A percentile compares a stretch with the other conserved stretches of the same genome.
Conservation (phyloP, 768 basidiomycete species). For the Tylopilus subfusipes region DNA sequence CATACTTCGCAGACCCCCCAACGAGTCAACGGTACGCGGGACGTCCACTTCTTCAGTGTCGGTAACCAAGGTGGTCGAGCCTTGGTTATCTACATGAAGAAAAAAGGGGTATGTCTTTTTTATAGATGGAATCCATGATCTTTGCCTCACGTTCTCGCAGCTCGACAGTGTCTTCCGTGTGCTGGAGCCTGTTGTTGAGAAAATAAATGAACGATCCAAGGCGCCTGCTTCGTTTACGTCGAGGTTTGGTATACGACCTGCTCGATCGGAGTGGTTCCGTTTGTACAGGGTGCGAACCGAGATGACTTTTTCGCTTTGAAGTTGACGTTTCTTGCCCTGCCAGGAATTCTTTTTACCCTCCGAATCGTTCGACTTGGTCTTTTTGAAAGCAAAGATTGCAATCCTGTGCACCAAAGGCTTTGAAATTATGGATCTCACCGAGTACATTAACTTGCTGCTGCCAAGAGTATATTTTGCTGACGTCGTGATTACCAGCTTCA, state of each 20-base stretch:
- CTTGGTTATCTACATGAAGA: conserved; percentile 93
- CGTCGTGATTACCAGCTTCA: conserved; percentile 49
- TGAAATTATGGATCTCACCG: conserved; percentile 94
- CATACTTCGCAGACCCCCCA: conserved; percentile 80
- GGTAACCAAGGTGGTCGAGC: conserved; percentile 85
- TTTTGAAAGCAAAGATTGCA: conserved; percentile 90
- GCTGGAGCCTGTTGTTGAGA: conserved; percentile 92
- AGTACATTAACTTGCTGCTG: conserved; percentile 49
- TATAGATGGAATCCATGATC: conserved; percentile 4
- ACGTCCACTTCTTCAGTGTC: conserved; percentile 95
- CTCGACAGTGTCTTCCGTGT: conserved; percentile 94
- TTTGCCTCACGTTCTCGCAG: conserved; percentile 27
- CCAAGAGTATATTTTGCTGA: not conserved
- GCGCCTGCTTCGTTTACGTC: conserved; percentile 68
- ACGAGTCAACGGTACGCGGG: conserved; percentile 84
- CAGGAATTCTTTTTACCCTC: conserved; percentile 90
- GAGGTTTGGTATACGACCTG: conserved; percentile 72
- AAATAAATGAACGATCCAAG: conserved; percentile 75
- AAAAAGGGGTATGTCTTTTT: conserved; percentile 62
- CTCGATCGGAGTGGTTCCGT: conserved; percentile 92
- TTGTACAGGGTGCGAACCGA: conserved; percentile 60
- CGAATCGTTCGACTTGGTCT: conserved; percentile 86
- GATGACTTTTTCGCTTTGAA: not conserved
- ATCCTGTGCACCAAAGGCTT: conserved; percentile 93
- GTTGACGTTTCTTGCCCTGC: not conserved